Evolutionary conservation across 495 filamentous ascomycete species (phyloP).

Genomic region (Baudoinia panamericana): DNA sequence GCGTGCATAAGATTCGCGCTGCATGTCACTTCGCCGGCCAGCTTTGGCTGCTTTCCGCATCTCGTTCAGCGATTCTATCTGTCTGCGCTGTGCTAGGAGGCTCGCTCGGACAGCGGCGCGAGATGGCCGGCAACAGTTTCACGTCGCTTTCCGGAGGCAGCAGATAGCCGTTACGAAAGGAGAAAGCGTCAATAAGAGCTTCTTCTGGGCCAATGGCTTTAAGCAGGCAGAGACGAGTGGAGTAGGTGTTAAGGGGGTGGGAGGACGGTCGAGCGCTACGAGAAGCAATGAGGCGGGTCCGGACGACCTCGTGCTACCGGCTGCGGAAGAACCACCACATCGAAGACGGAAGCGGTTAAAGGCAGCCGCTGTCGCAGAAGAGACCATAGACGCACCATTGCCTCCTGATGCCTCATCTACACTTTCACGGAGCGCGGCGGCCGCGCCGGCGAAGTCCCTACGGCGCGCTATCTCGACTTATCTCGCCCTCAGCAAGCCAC

Average conservation of each 20-base stretch:
- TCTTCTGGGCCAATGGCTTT: slow-evolving; percentile 22
- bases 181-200: slow-evolving; percentile 12
- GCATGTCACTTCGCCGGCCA: slow-evolving; percentile 13
- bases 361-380: slow-evolving; percentile 4
- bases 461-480: slow-evolving; percentile 68
- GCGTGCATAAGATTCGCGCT: too few relatives aligned
- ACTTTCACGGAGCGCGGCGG: slow-evolving; percentile 58
- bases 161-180: slow-evolving; percentile 7
- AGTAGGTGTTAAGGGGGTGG: background rate
- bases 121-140: background rate
- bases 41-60: slow-evolving; percentile 4
- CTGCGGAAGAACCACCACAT: slow-evolving; percentile 25
- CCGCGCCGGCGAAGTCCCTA: slow-evolving; percentile 53
- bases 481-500: slow-evolving; percentile 86
- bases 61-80: slow-evolving; percentile 1
- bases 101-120: slow-evolving; percentile 7
- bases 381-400: slow-evolving; percentile 29
- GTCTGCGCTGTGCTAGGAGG: slow-evolving; percentile 9
- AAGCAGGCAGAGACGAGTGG: background rate
- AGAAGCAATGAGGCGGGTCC: too few relatives aligned
- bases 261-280: background rate
- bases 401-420: slow-evolving; percentile 75
- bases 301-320: background rate
- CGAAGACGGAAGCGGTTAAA: slow-evolving; percentile 25
- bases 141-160: background rate